These are phyloP conservation scores for Phytophthora macrochlamydospora DNA, from an alignment of 352 stramenopile genomes.

Conservation along the genomic window DNA sequence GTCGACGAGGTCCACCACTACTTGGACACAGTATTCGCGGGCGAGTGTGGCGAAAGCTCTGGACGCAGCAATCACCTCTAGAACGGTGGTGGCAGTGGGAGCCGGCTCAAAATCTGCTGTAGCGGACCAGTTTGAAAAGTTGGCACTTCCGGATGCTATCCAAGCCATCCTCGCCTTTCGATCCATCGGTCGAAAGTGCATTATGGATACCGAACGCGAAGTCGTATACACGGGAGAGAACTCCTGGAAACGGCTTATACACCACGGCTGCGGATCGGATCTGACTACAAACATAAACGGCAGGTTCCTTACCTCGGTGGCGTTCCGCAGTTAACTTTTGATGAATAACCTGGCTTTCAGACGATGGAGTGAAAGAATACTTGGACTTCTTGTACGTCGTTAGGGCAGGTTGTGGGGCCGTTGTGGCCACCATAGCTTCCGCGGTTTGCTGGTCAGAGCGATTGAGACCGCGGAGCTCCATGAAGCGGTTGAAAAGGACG, in stretches of 20 bases:
- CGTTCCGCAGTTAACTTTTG: neutral
- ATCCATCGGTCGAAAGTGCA: conserved; percentile 3
- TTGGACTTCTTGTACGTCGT: neutral
- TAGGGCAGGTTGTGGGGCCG: neutral
- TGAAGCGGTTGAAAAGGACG: neutral
- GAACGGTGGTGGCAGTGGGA: neutral
- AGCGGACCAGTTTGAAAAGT: conserved; percentile 1
- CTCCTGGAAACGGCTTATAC: neutral
- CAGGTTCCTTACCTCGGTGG: conserved; percentile 4
- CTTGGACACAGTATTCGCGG: neutral
- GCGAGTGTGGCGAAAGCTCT: neutral
- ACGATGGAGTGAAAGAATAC: neutral
- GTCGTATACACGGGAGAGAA: neutral
- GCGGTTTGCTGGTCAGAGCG: neutral
- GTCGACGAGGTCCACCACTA: neutral
- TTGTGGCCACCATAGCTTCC: neutral
- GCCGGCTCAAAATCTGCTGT: conserved; percentile 1
- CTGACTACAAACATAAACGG: conserved; percentile 4
- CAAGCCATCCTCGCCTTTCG: neutral
- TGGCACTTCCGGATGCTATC: neutral
- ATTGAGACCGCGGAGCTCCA: neutral
- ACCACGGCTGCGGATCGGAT: neutral
- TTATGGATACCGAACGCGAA: neutral
- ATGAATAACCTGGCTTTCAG: neutral
- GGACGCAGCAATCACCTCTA: neutral